Percentiles rank a stretch among this genome's conserved stretches.
phyloP scores from a whole-genome alignment of 1,284 basidiomycete species.

The Sanghuangporus sanghuang region DNA sequence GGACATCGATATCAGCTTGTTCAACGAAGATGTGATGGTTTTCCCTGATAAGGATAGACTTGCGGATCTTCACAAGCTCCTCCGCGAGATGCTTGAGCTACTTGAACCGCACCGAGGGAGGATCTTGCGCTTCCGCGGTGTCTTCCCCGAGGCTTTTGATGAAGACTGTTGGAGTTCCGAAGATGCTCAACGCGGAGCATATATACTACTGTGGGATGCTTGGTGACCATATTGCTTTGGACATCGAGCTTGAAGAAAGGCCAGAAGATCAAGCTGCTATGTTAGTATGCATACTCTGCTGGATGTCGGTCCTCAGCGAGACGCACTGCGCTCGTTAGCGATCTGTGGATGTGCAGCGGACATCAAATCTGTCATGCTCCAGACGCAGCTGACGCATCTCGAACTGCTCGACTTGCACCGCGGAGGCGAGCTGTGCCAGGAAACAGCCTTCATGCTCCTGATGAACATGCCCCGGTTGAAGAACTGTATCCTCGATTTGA shows the following conservation, averaged over 20 bases:
- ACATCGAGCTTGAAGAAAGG: neutral
- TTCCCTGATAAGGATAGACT: neutral
- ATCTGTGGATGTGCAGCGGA: slow-evolving; percentile 11
- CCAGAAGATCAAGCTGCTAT: neutral
- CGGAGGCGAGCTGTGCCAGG: slow-evolving; percentile 10
- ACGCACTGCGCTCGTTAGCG: neutral
- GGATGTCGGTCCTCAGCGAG: slow-evolving; percentile 5
- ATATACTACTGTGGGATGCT: slow-evolving; percentile 12
- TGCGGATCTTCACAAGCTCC: neutral
- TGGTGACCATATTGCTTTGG: neutral
- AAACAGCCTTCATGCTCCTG: slow-evolving; percentile 3
- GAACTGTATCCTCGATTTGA: slow-evolving; percentile 10
- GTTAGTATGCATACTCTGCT: neutral
- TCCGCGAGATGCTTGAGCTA: neutral
- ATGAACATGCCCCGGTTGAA: slow-evolving; percentile 3
- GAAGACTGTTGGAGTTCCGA: slow-evolving; percentile 1
- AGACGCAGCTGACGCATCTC: slow-evolving; percentile 11
- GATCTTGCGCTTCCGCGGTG: slow-evolving; percentile 3
- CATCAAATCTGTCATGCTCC: neutral
- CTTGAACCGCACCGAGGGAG: slow-evolving; percentile 8
- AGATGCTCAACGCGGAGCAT: slow-evolving; percentile 10
- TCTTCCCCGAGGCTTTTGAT: slow-evolving; percentile 14
- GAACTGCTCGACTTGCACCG: slow-evolving; percentile 10
- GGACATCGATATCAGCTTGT: slow-evolving; percentile 4
- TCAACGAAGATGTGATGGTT: slow-evolving; percentile 12